Evolutionary conservation across 176 grass and related monocot species (phyloP), one percentile per base, ranked within the genome.

Genomic region (Avena atlantica): DNA sequence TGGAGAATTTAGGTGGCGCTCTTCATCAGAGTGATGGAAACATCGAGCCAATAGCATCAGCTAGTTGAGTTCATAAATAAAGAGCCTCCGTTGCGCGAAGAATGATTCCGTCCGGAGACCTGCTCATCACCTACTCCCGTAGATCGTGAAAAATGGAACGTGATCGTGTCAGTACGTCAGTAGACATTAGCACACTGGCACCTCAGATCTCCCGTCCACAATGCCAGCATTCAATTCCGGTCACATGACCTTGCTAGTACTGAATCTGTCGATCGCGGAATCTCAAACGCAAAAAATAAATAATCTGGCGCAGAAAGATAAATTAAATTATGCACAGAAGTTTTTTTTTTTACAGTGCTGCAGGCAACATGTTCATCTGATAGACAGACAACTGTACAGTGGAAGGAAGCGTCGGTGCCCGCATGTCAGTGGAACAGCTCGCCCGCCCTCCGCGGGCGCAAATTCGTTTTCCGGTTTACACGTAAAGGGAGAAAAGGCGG

Each of bases 311-410:
- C 45, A 34, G n/a, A 57, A 3, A 42, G 76, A 19, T 51, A 29
- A 50, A 7, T 12, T 58, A 51, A 86, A n/a, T 16, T 81, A 73
- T 84, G 80, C 75, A 77, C 74, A 42, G 20, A 47, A 74, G 44
- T 1, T 14, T 23, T 14, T 31, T 56, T 59, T 81, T 84, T 84
- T 88, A 85, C 86, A 91, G 52, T 12, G 68, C 24, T 12, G 85
- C 89, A 87, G 80, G 85, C 89, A 87, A 84, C 84, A 75, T 68
- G 81, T 75, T 80, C 59, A 27, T 70, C 89, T 87, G 74, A 83
- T 14, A 0, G 63, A 64, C 11, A 2, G 24, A 73, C 86, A 86
- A 19, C n/a, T 36, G 27, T 7, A 82, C 84, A 61, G 62, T 29
- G 6, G 31, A 34, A 31, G 34, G 50, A 76, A 89, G 74, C 12